These are phyloP conservation scores for Aureoboletus auriporus DNA, from an alignment of 768 basidiomycete genomes.

Conservation along the genomic window DNA sequence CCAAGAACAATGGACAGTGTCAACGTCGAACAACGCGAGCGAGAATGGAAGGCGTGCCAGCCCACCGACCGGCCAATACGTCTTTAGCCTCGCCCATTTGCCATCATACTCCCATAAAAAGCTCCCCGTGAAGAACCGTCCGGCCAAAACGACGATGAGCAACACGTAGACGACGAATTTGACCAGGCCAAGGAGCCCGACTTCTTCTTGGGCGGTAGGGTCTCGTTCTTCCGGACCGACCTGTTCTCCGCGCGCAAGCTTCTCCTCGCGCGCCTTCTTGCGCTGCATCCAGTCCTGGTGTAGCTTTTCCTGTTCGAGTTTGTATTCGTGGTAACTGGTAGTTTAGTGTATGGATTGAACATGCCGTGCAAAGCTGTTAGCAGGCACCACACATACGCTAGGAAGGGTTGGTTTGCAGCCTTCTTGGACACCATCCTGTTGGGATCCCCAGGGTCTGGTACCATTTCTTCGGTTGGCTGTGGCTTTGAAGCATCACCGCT, in stretches of 20 bases:
- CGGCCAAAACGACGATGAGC: constrained; percentile 53
- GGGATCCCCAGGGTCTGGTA: constrained; percentile 59
- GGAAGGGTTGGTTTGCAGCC: constrained; percentile 80
- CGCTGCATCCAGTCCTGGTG: constrained; percentile 66
- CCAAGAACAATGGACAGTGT: too few relatives aligned
- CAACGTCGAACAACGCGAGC: not conserved
- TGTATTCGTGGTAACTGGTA: constrained; percentile 63
- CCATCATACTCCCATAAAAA: constrained; percentile 80
- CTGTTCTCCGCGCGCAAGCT: constrained; percentile 67
- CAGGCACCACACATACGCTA: constrained; percentile 52
- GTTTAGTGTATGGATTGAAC: constrained; percentile 4
- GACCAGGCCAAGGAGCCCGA: constrained; percentile 60
- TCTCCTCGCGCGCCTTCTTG: constrained; percentile 68
- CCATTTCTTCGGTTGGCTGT: constrained; percentile 44
- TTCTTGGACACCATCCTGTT: constrained; percentile 75
- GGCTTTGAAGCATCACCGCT: constrained; percentile 35
- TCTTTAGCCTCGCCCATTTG: constrained; percentile 56
- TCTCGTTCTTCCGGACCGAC: constrained; percentile 72
- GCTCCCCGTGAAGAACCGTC: constrained; percentile 85
- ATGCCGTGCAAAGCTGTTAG: not conserved
- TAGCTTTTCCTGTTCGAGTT: constrained; percentile 52
- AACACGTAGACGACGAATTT: constrained; percentile 62
- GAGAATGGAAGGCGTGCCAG: constrained; percentile 13
- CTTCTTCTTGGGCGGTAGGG: constrained; percentile 64
- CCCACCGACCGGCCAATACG: constrained; percentile 57